phyloP scores from a whole-genome alignment of 352 stramenopile species.

The Phytophthora ramorum region DNA sequence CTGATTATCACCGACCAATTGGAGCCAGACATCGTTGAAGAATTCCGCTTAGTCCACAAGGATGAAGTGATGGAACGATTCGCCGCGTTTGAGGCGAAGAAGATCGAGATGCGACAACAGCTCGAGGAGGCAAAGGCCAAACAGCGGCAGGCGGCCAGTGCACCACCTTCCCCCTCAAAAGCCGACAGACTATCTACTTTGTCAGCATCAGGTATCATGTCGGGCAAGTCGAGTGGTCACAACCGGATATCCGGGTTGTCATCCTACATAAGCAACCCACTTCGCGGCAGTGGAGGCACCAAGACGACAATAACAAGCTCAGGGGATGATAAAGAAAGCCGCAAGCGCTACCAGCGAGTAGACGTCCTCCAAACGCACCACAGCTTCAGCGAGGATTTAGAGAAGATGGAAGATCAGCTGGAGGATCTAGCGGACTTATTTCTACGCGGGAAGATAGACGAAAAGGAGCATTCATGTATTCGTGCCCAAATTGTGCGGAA shows the following conservation, averaged over 20 bases:
- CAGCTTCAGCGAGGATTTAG: conserved; percentile 66
- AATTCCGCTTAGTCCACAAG: conserved; percentile 79
- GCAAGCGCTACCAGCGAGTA: conserved; percentile 72
- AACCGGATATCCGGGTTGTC: conserved; percentile 44
- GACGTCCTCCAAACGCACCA: conserved; percentile 76
- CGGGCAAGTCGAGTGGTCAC: conserved; percentile 31
- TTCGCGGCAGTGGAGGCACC: conserved; percentile 47
- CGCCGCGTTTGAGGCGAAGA: conserved; percentile 81
- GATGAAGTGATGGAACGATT: conserved; percentile 86
- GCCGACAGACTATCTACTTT: conserved; percentile 57
- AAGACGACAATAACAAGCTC: conserved; percentile 27
- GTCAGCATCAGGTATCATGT: conserved; percentile 39
- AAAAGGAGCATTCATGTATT: conserved; percentile 88
- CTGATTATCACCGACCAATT: conserved; percentile 75
- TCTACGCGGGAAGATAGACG: conserved; percentile 80
- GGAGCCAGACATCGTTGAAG: conserved; percentile 71
- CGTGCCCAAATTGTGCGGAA: conserved; percentile 83
- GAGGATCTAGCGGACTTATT: conserved; percentile 78
- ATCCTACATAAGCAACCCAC: conserved; percentile 75
- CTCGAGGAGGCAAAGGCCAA: conserved; percentile 73
- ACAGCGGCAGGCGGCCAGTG: conserved; percentile 44
- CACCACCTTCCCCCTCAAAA: conserved; percentile 66
- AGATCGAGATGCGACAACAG: conserved; percentile 87
- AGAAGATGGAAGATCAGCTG: conserved; percentile 86
- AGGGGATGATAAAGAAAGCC: conserved; percentile 47